A percentile compares a stretch with the other conserved stretches of the same genome.
These are phyloP conservation scores for Mangifera indica DNA, from an alignment of 345 rosid species.

Conservation along the genomic window DNA sequence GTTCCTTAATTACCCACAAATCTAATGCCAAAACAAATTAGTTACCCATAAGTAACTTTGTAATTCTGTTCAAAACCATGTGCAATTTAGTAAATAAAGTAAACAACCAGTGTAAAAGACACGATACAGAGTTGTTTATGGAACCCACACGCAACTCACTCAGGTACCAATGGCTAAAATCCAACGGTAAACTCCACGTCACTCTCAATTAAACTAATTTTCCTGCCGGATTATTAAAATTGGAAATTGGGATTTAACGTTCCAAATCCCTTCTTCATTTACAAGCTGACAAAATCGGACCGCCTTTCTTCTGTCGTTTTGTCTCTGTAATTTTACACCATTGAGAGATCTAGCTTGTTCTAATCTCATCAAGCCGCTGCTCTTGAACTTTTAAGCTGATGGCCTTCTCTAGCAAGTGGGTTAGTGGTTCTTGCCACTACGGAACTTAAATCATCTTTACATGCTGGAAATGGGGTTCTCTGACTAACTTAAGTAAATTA, in stretches of 20 bases:
- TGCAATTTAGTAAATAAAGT: conserved; percentile 12
- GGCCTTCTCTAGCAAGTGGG: background rate
- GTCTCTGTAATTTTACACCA: conserved; percentile 27
- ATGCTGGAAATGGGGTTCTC: background rate
- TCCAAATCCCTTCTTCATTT: conserved; percentile 26
- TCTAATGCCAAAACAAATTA: conserved; percentile 13
- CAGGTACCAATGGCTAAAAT: conserved; percentile 33
- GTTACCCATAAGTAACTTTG: conserved; percentile 17
- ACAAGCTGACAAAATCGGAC: conserved; percentile 39
- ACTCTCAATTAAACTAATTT: conserved; percentile 23
- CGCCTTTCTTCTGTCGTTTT: conserved; percentile 44
- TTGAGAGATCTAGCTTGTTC: conserved; percentile 12
- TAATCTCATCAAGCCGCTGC: background rate
- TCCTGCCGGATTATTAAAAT: conserved; percentile 32
- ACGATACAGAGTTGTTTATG: background rate
- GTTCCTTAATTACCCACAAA: conserved; percentile 2
- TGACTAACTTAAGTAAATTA: too few species aligned
- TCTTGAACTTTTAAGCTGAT: background rate
- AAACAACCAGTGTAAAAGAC: conserved; percentile 40
- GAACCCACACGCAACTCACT: conserved; percentile 39
- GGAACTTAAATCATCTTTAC: background rate
- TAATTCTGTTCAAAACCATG: conserved; percentile 17
- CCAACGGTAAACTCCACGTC: conserved; percentile 35
- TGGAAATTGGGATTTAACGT: conserved; percentile 11
- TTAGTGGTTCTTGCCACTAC: background rate